Base-by-base conservation (phyloP, 78 protist species). In the Planoprotostelium fungivorum region DNA sequence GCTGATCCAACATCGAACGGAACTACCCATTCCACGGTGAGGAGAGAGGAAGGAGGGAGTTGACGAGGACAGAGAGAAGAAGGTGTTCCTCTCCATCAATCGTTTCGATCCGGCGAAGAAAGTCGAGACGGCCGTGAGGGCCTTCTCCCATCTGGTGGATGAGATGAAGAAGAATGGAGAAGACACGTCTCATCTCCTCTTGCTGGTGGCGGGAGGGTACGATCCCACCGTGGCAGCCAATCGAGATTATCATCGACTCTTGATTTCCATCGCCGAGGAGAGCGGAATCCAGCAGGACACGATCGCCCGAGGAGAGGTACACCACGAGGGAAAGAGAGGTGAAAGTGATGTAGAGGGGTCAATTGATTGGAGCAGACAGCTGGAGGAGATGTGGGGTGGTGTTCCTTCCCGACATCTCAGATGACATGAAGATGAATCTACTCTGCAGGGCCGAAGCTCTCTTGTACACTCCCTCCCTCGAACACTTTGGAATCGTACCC, bases 401-500 rank as follows among this genome's bases (percentile, higher is more conserved):
- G 84, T 83, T 83, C 34, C 28, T 88, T 1, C 86, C 86, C 28
- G 84, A 88, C 86, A 34, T 88, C 37, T 39, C 36, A 31, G 88
- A 23, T 34, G 88, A 1, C 37, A 9, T 35, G 37, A 29, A 86
- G 73, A 88, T 51, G 37, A 29, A 1, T 28, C 38, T 95, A 29
- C 91, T 95, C 29, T 84, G 84, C 29, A 38, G 91, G 85, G 39
- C 90, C 84, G 37, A 28, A 35, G 90, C 95, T 51, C 90, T 98
- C 35, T 88, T 98, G 36, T 99, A 98, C 93, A 98, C 99, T 29
- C 99, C 99, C 0, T 34, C 92, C 5, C 38, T 35, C 38, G 99
- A 99, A 89, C 99, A 99, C 90, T 99, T 99, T 89, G 99, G 99
- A 36, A 99, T 99, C 84, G 98, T 97, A 1, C 99, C 99, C 10